A percentile compares a stretch with the other conserved stretches of the same genome.
phyloP scores from a whole-genome alignment of 192 early-diverging fungal genomes.

The Rhizoclosmatium sp. region DNA sequence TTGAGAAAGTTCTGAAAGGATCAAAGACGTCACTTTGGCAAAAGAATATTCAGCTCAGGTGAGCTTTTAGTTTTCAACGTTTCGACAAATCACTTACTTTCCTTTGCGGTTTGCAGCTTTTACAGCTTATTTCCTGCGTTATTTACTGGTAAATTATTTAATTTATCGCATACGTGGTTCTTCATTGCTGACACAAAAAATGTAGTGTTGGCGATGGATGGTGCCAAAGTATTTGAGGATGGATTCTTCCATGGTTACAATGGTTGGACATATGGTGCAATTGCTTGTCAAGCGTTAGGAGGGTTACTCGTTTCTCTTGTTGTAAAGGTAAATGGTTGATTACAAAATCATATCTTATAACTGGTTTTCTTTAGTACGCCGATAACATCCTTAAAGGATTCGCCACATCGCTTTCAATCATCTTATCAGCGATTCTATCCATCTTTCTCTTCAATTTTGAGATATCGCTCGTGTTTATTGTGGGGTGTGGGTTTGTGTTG shows the following conservation, averaged over 20 bases:
- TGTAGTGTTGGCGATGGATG: conserved; percentile 76
- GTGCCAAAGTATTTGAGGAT: conserved; percentile 65
- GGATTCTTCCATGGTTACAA: conserved; percentile 98
- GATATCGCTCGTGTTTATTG: conserved; percentile 74
- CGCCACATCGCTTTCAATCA: conserved; percentile 94
- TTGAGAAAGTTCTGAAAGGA: conserved; percentile 97
- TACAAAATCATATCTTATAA: not conserved
- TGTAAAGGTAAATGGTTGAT: conserved; percentile 74
- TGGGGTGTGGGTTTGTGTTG: conserved; percentile 76
- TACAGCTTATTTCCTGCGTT: conserved; percentile 4
- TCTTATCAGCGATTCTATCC: conserved; percentile 85
- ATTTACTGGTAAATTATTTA: conserved; percentile 37
- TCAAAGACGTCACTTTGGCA: conserved; percentile 86
- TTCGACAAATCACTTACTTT: too few relatives aligned
- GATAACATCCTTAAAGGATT: conserved; percentile 99
- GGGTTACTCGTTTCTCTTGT: conserved; percentile 95
- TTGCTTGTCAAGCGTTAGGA: conserved; percentile 88
- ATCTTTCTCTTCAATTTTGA: conserved; percentile 85
- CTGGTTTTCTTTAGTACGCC: conserved; percentile 63
- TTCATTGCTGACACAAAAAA: conserved; percentile 45
- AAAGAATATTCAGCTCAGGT: conserved; percentile 86
- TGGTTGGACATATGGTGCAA: conserved; percentile 80
- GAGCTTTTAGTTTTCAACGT: too few relatives aligned
- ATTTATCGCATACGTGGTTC: conserved; percentile 69
- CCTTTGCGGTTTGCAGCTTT: not conserved